A percentile compares a stretch with the other conserved stretches of the same genome.
Conservation (phyloP, 2,329 filamentous ascomycete species). For the Fulvia fulva region DNA sequence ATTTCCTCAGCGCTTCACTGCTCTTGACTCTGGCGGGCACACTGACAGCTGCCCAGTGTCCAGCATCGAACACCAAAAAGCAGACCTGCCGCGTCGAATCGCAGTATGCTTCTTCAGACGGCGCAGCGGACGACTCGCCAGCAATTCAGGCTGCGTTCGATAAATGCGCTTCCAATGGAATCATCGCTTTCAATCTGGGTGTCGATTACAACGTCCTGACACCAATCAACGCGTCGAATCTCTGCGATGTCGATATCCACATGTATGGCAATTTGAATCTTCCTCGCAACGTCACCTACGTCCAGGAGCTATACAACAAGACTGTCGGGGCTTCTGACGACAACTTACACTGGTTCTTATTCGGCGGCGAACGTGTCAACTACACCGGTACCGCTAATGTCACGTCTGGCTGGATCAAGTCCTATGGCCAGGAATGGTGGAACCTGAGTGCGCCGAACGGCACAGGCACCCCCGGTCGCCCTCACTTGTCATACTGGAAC, state of each 20-base stretch:
- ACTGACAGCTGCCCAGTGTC: neutral
- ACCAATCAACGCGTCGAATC: conserved; percentile 38
- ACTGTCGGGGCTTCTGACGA: conserved; percentile 26
- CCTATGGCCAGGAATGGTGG: conserved; percentile 45
- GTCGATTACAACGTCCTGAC: conserved; percentile 43
- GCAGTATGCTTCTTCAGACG: conserved; percentile 32
- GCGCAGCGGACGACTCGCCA: conserved; percentile 39
- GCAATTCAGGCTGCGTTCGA: conserved; percentile 38
- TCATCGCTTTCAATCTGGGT: conserved; percentile 39
- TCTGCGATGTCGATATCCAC: conserved; percentile 42
- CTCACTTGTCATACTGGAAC: conserved; percentile 34
- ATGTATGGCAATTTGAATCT: conserved; percentile 45
- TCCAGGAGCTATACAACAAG: conserved; percentile 32
- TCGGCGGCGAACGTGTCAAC: conserved; percentile 34
- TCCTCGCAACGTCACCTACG: conserved; percentile 37
- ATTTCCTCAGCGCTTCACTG: neutral
- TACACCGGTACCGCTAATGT: conserved; percentile 36
- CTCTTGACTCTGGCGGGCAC: neutral
- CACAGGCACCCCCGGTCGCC: conserved; percentile 38
- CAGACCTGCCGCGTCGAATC: conserved; percentile 19
- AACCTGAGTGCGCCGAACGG: conserved; percentile 40
- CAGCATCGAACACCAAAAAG: neutral
- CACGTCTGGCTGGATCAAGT: conserved; percentile 44
- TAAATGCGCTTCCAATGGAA: conserved; percentile 34
- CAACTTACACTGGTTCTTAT: conserved; percentile 39